Conservation (phyloP, 2,329 filamentous ascomycete genomes). For the Trichoderma sp. region DNA sequence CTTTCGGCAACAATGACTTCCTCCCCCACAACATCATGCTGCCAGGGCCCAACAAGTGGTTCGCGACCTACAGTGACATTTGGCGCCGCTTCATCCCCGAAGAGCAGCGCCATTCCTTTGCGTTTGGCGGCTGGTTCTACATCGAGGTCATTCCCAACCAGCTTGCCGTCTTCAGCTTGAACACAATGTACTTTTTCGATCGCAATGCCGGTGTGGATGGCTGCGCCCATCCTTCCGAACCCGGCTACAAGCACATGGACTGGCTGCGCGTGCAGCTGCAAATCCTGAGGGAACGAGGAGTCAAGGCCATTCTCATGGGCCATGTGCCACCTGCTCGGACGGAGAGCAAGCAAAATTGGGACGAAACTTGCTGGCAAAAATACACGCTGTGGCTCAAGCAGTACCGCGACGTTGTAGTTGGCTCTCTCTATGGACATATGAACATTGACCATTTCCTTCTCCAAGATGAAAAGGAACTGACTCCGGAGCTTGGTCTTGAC, state of each 20-base stretch:
- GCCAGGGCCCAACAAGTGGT: constrained; percentile 83
- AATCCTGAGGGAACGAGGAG: constrained; percentile 74
- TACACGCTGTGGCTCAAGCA: constrained; percentile 88
- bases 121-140: constrained; percentile 91
- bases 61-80: constrained; percentile 70
- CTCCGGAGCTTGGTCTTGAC: constrained; percentile 49
- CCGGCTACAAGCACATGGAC: constrained; percentile 92
- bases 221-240: constrained; percentile 73
- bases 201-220: constrained; percentile 93
- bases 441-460: constrained; percentile 97
- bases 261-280: constrained; percentile 91
- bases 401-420: constrained; percentile 85
- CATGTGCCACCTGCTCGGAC: constrained; percentile 92
- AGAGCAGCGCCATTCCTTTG: constrained; percentile 85
- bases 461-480: constrained; percentile 77
- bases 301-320: constrained; percentile 93
- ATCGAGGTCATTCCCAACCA: constrained; percentile 85
- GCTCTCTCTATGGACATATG: constrained; percentile 88
- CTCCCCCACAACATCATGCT: constrained; percentile 93
- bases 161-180: constrained; percentile 88
- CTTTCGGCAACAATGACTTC: constrained; percentile 95
- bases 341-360: constrained; percentile 82
- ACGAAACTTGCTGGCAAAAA: constrained; percentile 97
- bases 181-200: constrained; percentile 94
- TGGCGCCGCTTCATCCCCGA: constrained; percentile 90